These are phyloP conservation scores for Leptographium flavum DNA, from an alignment of 2,329 filamentous ascomycete species.

Conservation along the genomic window DNA sequence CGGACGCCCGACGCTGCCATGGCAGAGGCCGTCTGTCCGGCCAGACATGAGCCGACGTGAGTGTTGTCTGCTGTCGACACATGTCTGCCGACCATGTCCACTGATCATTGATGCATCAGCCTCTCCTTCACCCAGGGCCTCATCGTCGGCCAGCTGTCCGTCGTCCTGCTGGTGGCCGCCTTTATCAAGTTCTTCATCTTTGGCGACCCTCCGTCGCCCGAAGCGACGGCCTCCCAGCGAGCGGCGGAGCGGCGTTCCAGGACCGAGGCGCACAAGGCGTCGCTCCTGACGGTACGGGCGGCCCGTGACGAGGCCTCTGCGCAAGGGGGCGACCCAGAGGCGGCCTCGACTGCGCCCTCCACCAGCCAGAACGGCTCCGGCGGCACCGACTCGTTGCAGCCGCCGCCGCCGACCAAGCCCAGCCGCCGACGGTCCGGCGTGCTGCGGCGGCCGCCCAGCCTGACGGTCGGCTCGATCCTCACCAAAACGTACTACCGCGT, in stretches of 20 bases:
- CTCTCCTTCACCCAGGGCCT: constrained; percentile 90
- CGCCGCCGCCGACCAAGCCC: constrained; percentile 16
- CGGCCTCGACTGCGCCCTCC: constrained; percentile 10
- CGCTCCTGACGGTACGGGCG: constrained; percentile 48
- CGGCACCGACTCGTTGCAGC: constrained; percentile 5
- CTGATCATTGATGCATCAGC: constrained; percentile 25
- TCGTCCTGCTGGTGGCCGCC: constrained; percentile 77
- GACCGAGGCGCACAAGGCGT: constrained; percentile 63
- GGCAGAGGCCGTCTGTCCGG: constrained; percentile 27
- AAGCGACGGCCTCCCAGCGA: constrained; percentile 61
- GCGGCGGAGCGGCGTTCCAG: constrained; percentile 61
- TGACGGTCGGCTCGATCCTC: constrained; percentile 87
- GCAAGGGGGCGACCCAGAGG: not conserved
- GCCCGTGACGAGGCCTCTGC: constrained; percentile 16
- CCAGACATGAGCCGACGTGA: constrained; percentile 30
- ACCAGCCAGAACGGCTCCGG: constrained; percentile 22
- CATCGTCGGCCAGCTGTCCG: constrained; percentile 81
- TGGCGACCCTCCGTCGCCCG: constrained; percentile 75
- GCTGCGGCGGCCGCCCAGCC: constrained; percentile 54
- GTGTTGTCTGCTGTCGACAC: constrained; percentile 11
- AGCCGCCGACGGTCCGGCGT: constrained; percentile 45
- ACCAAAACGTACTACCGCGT: constrained; percentile 97
- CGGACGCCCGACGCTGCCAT: constrained; percentile 15
- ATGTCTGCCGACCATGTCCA: not conserved
- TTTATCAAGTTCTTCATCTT: constrained; percentile 99